These are phyloP conservation scores for Ascochyta viciae-villosae DNA, from an alignment of 2,329 filamentous ascomycete species.

Conservation along the genomic window DNA sequence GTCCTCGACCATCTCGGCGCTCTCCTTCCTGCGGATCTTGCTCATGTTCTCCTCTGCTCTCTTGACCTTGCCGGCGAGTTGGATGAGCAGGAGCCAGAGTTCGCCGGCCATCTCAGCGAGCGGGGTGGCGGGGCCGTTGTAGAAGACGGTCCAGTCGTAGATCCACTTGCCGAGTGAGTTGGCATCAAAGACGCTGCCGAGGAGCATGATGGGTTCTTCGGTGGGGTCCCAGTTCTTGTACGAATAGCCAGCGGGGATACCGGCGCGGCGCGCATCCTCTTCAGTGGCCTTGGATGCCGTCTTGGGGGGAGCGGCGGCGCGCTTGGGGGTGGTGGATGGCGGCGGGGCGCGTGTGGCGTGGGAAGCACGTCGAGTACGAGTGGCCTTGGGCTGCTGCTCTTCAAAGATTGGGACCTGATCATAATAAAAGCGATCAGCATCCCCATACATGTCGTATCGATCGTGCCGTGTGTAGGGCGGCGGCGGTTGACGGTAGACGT, in stretches of 20 bases:
- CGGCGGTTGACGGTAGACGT: conserved; percentile 55
- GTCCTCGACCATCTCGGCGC: conserved; percentile 82
- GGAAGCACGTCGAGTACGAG: conserved; percentile 62
- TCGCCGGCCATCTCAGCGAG: conserved; percentile 93
- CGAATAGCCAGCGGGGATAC: conserved; percentile 88
- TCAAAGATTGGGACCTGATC: conserved; percentile 59
- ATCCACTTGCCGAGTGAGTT: conserved; percentile 99
- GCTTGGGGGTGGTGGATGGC: conserved; percentile 44
- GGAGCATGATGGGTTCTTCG: conserved; percentile 90
- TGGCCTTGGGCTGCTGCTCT: conserved; percentile 52
- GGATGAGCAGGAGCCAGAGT: conserved; percentile 92
- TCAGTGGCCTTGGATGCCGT: conserved; percentile 61
- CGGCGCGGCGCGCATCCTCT: conserved; percentile 68
- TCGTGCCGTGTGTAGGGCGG: conserved; percentile 58
- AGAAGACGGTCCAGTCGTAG: conserved; percentile 98
- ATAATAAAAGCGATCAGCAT: conserved; percentile 62
- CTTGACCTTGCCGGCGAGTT: conserved; percentile 93
- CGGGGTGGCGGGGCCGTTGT: conserved; percentile 79
- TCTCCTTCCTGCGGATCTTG: conserved; percentile 75
- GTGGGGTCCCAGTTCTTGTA: conserved; percentile 98
- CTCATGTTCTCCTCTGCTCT: conserved; percentile 79
- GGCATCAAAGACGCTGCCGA: conserved; percentile 95
- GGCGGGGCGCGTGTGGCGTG: conserved; percentile 56
- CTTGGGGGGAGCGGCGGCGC: conserved; percentile 45
- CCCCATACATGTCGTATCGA: conserved; percentile 62